Conservation (phyloP, 2,329 filamentous ascomycete genomes). For the Paraphoma chrysanthemicola region DNA sequence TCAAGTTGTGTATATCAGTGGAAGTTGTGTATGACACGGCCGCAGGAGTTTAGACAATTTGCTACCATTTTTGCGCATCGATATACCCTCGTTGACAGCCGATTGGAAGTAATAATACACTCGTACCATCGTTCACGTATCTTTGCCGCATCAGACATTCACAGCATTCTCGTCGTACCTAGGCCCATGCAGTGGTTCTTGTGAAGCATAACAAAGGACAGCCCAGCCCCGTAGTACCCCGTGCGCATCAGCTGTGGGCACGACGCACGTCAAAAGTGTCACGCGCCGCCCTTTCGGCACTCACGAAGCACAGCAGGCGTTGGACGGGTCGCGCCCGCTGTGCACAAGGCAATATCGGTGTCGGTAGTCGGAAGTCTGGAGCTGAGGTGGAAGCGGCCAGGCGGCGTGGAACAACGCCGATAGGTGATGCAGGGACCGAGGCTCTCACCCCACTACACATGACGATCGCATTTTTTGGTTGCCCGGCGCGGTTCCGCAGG, state of each 20-base stretch:
- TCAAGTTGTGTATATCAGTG: not conserved
- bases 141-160: not conserved
- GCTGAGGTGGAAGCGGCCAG: not conserved
- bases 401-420: not conserved
- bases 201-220: no score
- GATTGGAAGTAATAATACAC: not conserved
- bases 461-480: constrained; percentile 4
- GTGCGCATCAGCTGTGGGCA: no score
- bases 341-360: no score
- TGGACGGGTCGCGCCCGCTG: no score
- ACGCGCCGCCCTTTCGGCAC: not conserved
- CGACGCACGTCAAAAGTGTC: not conserved
- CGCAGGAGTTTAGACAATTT: no score
- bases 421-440: constrained; percentile 19
- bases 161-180: no score
- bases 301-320: no score
- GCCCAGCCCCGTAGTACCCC: no score
- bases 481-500: constrained; percentile 8
- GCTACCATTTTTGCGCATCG: not conserved
- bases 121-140: not conserved
- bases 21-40: not conserved
- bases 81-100: constrained; percentile 18
- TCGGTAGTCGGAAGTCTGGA: not conserved
- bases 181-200: not conserved
- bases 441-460: constrained; percentile 14